These are phyloP conservation scores for Apiotrichum akiyoshidainum DNA, from an alignment of 1,284 basidiomycete species.

Conservation along the genomic window DNA sequence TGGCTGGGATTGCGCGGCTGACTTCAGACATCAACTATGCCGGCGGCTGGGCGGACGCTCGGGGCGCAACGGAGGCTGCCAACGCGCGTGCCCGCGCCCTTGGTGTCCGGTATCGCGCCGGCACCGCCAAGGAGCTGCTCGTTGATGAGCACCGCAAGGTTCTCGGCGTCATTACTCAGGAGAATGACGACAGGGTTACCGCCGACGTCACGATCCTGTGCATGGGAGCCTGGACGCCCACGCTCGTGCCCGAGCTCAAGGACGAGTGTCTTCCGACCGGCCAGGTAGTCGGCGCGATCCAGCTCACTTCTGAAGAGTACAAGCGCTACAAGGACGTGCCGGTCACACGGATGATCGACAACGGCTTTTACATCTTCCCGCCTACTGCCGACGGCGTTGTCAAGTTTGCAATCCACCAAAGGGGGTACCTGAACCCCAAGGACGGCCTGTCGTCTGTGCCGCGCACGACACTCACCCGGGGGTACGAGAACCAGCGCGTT, in stretches of 20 bases:
- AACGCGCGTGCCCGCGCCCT: constrained; percentile 9
- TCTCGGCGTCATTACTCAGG: constrained; percentile 57
- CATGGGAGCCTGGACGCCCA: constrained; percentile 40
- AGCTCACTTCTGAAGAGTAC: constrained; percentile 64
- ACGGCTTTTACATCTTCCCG: constrained; percentile 71
- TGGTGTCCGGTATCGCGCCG: constrained; percentile 17
- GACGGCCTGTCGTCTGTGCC: constrained; percentile 10
- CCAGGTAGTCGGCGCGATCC: constrained; percentile 67
- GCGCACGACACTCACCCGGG: constrained; percentile 9
- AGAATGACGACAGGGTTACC: constrained; percentile 55
- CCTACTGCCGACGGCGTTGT: constrained; percentile 34
- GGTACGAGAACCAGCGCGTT: constrained; percentile 10
- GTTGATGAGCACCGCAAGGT: constrained; percentile 44
- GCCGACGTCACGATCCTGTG: constrained; percentile 37
- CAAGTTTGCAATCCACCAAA: constrained; percentile 46
- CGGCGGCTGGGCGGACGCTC: constrained; percentile 76
- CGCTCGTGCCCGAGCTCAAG: constrained; percentile 19
- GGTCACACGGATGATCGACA: constrained; percentile 66
- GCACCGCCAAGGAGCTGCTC: constrained; percentile 9
- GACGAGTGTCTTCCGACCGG: constrained; percentile 39
- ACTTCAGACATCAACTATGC: constrained; percentile 61
- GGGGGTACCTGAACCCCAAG: constrained; percentile 33
- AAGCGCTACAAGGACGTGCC: constrained; percentile 60
- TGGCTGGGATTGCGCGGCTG: too few relatives aligned
- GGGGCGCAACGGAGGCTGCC: constrained; percentile 58